Evolutionary conservation across 495 filamentous ascomycete genomes (phyloP).

Genomic region (Wilcoxina mikolae): DNA sequence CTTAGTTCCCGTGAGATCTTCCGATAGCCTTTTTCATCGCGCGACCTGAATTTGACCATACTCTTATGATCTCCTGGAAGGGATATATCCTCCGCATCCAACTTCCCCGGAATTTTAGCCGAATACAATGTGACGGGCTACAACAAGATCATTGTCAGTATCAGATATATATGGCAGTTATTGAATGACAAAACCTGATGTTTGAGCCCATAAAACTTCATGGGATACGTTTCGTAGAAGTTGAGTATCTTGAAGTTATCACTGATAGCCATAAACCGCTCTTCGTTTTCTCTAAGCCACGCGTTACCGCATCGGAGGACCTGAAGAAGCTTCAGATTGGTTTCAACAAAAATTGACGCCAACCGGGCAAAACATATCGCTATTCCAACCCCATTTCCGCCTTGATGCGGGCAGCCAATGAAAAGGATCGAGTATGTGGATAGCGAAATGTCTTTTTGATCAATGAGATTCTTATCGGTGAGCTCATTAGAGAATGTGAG

Average conservation of each 20-base stretch:
- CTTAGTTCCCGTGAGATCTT: background rate
- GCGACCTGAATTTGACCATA: conserved; percentile 8
- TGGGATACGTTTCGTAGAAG: conserved; percentile 8
- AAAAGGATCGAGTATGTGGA: conserved; percentile 4
- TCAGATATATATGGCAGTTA: no score
- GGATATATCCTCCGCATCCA: background rate
- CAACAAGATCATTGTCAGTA: background rate
- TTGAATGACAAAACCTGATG: no score
- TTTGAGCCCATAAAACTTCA: background rate
- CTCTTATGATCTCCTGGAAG: background rate
- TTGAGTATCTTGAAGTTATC: conserved; percentile 1
- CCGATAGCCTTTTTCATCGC: background rate
- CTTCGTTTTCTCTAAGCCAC: background rate
- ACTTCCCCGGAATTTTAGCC: conserved; percentile 5
- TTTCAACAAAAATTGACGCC: background rate
- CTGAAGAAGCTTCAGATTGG: background rate
- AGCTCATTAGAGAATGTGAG: background rate
- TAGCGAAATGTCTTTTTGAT: background rate
- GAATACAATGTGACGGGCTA: conserved; percentile 8
- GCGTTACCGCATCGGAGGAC: background rate
- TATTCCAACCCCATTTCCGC: background rate
- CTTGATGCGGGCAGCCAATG: conserved; percentile 1
- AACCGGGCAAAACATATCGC: background rate
- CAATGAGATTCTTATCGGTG: background rate
- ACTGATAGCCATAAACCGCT: conserved; percentile 5